A percentile compares a stretch with the other conserved stretches of the same genome.
These are phyloP conservation scores for Cladosporium colombiae DNA, from an alignment of 2,329 filamentous ascomycete genomes.

Conservation along the genomic window DNA sequence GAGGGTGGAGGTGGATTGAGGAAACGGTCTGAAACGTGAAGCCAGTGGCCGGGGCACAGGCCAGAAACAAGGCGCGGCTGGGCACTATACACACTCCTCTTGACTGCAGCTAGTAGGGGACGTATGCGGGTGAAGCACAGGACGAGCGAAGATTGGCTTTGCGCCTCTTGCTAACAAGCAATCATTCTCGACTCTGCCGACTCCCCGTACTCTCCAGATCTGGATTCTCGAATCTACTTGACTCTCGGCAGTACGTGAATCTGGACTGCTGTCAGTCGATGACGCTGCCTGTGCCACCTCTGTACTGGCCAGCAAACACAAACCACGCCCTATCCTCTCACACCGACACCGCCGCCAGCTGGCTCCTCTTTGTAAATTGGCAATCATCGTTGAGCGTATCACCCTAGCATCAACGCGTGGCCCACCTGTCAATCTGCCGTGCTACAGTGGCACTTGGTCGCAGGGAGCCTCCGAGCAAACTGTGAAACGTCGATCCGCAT, in stretches of 20 bases:
- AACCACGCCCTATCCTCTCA: neutral
- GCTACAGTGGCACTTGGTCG: neutral
- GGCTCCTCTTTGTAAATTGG: neutral
- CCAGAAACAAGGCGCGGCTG: constrained; percentile 17
- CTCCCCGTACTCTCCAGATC: neutral
- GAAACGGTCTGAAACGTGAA: constrained; percentile 18
- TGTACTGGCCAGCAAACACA: neutral
- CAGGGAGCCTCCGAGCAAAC: neutral
- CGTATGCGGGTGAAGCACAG: neutral
- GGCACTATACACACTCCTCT: constrained; percentile 15
- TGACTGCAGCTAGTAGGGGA: constrained; percentile 15
- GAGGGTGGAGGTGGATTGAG: constrained; percentile 12
- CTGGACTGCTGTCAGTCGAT: neutral
- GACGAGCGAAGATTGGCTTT: constrained; percentile 1
- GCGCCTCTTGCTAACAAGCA: constrained; percentile 1
- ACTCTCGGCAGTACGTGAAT: neutral
- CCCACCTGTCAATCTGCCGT: constrained; percentile 11
- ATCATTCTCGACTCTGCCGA: neutral
- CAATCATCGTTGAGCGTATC: constrained; percentile 1
- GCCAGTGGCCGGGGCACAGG: neutral
- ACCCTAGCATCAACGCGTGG: constrained; percentile 1
- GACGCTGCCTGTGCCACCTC: constrained; percentile 1
- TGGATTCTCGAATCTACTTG: neutral
- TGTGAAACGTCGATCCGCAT: constrained; percentile 1
- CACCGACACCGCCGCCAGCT: neutral